These are phyloP conservation scores for Wickerhamiella sorbophila DNA, from an alignment of 805 yeast genomes.

Conservation along the genomic window DNA sequence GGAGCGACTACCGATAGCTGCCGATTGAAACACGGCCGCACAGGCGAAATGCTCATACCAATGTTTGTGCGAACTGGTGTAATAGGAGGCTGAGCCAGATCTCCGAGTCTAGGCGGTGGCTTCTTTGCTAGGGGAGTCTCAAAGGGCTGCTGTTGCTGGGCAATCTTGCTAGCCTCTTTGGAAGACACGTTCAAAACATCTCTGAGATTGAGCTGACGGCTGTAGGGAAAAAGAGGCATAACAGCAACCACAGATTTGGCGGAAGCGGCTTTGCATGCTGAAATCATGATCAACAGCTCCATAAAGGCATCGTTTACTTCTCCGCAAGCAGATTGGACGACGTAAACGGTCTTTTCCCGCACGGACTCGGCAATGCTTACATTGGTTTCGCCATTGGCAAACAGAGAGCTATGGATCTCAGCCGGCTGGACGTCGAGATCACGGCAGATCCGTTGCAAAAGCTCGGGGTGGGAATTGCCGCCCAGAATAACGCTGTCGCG, in stretches of 20 bases:
- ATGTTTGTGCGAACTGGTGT: not conserved
- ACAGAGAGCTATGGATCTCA: conserved; percentile 33
- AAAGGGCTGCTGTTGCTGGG: not conserved
- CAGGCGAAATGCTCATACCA: not conserved
- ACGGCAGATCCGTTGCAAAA: conserved; percentile 61
- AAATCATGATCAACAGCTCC: conserved; percentile 66
- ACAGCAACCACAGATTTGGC: conserved; percentile 84
- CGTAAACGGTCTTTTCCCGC: conserved; percentile 90
- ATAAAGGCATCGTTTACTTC: conserved; percentile 76
- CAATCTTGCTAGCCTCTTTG: not conserved
- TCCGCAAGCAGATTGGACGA: conserved; percentile 77
- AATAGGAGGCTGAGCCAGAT: not conserved
- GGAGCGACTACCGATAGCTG: not conserved
- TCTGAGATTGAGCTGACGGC: conserved; percentile 91
- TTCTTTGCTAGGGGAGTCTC: not conserved
- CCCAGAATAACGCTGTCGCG: conserved; percentile 79
- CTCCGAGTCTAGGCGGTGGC: not conserved
- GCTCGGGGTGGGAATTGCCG: conserved; percentile 76
- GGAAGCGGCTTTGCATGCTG: conserved; percentile 88
- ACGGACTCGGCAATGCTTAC: conserved; percentile 78
- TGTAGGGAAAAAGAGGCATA: conserved; percentile 85
- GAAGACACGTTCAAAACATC: conserved; percentile 30
- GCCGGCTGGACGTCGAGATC: conserved; percentile 65
- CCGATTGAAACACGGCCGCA: not conserved
- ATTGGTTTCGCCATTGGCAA: conserved; percentile 83